Evolutionary conservation across 176 grass and related monocot species (phyloP).

Genomic region (Musa itinerans): DNA sequence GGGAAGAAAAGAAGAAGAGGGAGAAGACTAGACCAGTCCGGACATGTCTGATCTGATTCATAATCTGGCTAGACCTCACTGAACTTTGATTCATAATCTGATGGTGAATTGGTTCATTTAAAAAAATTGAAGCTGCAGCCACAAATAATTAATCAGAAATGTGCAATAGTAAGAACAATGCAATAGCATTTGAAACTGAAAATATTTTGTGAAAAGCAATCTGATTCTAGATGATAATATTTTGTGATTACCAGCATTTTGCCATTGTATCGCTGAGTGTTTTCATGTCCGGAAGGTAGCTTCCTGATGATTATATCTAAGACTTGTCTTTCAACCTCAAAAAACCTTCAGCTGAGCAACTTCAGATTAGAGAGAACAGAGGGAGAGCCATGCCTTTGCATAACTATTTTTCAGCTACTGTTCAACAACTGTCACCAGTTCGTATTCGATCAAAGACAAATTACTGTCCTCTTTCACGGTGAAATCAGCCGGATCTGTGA

Average conservation of each 20-base stretch:
- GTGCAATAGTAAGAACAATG: too few species aligned
- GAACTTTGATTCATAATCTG: too few species aligned
- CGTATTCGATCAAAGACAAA: neutral
- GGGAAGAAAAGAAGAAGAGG: too few species aligned
- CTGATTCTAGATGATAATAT: neutral
- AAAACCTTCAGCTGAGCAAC: neutral
- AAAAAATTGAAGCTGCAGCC: too few species aligned
- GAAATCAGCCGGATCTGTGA: slow-evolving; percentile 3
- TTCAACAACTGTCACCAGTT: slow-evolving; percentile 2
- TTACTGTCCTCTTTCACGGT: slow-evolving; percentile 4
- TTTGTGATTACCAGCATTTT: neutral
- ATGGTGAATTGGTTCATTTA: too few species aligned
- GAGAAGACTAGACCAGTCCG: too few species aligned
- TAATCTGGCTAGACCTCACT: too few species aligned
- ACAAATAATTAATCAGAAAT: too few species aligned
- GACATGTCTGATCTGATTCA: too few species aligned
- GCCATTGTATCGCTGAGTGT: neutral
- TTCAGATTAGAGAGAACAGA: neutral
- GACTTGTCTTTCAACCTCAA: neutral
- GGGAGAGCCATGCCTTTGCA: neutral
- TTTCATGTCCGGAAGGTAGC: neutral
- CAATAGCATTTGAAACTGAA: too few species aligned
- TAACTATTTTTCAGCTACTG: neutral
- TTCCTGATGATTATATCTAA: neutral
- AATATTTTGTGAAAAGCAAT: neutral